Evolutionary conservation across 2,329 filamentous ascomycete species (phyloP).

Genomic region (Microcera coccophila): DNA sequence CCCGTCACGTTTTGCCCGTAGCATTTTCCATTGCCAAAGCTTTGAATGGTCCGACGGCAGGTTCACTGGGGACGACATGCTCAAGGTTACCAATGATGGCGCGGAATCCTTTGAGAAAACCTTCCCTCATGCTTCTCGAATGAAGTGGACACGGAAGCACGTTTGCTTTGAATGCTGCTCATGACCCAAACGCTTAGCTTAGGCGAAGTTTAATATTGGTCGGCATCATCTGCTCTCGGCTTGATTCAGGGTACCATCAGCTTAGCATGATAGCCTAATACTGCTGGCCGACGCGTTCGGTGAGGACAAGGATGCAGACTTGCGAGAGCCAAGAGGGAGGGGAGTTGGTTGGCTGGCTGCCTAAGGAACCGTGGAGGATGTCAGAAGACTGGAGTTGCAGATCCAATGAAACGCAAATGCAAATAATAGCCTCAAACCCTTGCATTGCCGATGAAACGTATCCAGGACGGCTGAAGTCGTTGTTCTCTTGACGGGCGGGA

Average conservation of each 20-base stretch:
- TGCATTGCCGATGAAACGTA: not conserved
- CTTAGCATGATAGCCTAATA: not conserved
- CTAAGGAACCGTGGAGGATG: not conserved
- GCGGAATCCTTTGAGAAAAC: constrained; percentile 26
- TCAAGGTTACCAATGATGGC: constrained; percentile 7
- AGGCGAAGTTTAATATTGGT: constrained; percentile 4
- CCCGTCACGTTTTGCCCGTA: too few relatives aligned
- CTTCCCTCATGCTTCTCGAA: constrained; percentile 9
- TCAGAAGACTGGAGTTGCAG: not conserved
- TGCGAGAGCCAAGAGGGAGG: constrained; percentile 1
- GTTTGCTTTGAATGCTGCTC: too few relatives aligned
- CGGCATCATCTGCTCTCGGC: constrained; percentile 11
- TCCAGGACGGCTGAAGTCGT: not conserved
- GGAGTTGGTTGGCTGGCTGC: not conserved
- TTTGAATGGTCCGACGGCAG: not conserved
- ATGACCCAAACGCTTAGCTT: constrained; percentile 14
- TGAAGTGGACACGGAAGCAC: too few relatives aligned
- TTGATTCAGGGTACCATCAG: constrained; percentile 2
- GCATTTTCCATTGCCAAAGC: too few relatives aligned
- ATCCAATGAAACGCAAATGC: not conserved
- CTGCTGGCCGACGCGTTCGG: not conserved
- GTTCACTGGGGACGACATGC: not conserved
- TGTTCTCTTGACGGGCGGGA: not conserved
- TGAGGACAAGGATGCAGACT: not conserved
- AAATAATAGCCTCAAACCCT: too few relatives aligned